phyloP scores from a whole-genome alignment of 2,329 filamentous ascomycete genomes.

The Aspergillus tubingensis region DNA sequence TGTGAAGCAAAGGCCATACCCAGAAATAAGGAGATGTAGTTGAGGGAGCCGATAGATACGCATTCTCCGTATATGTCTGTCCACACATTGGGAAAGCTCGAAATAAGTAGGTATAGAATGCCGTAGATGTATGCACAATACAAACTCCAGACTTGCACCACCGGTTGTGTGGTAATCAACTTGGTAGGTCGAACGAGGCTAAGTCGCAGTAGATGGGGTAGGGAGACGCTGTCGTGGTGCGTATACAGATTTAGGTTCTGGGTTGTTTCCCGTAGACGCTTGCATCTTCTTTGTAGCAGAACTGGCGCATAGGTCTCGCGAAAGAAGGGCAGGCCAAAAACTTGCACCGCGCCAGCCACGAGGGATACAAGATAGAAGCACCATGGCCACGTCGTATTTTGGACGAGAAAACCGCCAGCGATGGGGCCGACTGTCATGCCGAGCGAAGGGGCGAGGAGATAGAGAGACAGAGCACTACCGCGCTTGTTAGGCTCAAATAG shows the following conservation, averaged over 20 bases:
- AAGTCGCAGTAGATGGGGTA: background rate
- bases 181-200: slow-evolving; percentile 58
- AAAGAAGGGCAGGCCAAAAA: slow-evolving; percentile 62
- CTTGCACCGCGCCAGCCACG: slow-evolving; percentile 61
- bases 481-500: slow-evolving; percentile 63
- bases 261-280: background rate
- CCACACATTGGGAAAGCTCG: slow-evolving; percentile 64
- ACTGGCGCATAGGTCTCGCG: slow-evolving; percentile 68
- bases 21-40: slow-evolving; percentile 63
- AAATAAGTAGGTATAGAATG: slow-evolving; percentile 62
- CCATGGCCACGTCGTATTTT: slow-evolving; percentile 70
- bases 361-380: slow-evolving; percentile 69
- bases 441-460: slow-evolving; percentile 63
- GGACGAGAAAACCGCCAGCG: slow-evolving; percentile 64
- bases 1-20: slow-evolving; percentile 61
- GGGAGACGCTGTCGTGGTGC: background rate
- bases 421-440: slow-evolving; percentile 68
- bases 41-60: slow-evolving; percentile 59
- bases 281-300: background rate
- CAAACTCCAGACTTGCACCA: slow-evolving; percentile 57
- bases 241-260: background rate
- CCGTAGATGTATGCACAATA: slow-evolving; percentile 62
- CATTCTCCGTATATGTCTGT: slow-evolving; percentile 54
- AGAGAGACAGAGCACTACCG: slow-evolving; percentile 63
- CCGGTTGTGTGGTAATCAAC: slow-evolving; percentile 59